These are phyloP conservation scores for Aschersonia sp. DNA, from an alignment of 2,329 filamentous ascomycete genomes.

Conservation along the genomic window DNA sequence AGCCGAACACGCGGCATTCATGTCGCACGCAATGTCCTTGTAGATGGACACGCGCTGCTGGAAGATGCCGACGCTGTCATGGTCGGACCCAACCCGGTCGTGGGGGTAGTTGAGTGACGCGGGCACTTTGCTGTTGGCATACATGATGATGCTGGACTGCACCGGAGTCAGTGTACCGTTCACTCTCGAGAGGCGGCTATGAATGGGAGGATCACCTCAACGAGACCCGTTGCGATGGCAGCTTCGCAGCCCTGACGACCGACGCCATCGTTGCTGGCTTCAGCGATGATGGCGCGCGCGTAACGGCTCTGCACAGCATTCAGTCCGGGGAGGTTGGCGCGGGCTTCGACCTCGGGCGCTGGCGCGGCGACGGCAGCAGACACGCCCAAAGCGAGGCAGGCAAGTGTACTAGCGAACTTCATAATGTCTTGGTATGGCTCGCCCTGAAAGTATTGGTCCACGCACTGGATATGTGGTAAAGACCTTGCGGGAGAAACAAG, in stretches of 20 bases:
- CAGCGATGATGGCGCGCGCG: constrained; percentile 8
- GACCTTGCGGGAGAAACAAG: too few relatives aligned
- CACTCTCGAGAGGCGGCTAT: neutral
- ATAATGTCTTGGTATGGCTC: neutral
- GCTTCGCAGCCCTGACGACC: constrained; percentile 9
- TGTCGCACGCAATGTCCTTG: constrained; percentile 9
- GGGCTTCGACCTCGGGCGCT: constrained; percentile 1
- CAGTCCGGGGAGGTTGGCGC: constrained; percentile 8
- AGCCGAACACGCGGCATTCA: constrained; percentile 9
- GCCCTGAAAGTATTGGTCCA: too few relatives aligned
- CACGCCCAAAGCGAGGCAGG: neutral
- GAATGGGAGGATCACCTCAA: constrained; percentile 5
- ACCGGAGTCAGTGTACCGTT: neutral
- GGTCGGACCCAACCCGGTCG: constrained; percentile 9
- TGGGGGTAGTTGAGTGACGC: constrained; percentile 7
- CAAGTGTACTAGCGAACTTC: constrained; percentile 3
- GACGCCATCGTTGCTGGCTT: constrained; percentile 6
- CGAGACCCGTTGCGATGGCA: constrained; percentile 9
- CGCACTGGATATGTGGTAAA: too few relatives aligned
- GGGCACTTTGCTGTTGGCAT: constrained; percentile 8
- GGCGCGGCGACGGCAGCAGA: neutral
- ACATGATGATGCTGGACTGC: constrained; percentile 8
- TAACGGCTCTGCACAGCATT: constrained; percentile 7
- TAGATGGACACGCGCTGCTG: constrained; percentile 10
- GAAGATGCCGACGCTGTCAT: constrained; percentile 11